Evolutionary conservation across 306 rosid genomes (phyloP).

Genomic region (Notholithocarpus densiflorus): DNA sequence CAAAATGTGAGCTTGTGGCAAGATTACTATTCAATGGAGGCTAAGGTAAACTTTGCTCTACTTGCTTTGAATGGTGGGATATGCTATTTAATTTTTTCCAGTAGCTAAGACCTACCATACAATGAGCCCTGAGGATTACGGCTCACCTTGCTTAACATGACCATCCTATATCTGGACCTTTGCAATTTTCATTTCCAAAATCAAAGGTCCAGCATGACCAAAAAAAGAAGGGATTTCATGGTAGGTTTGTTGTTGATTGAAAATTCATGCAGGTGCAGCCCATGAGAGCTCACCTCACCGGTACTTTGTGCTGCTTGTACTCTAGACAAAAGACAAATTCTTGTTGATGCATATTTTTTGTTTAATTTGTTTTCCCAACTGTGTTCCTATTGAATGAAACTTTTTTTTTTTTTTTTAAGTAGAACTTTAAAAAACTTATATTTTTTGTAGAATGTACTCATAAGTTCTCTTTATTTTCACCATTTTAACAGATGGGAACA

Average conservation of each 20-base stretch:
- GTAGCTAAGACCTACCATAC: neutral
- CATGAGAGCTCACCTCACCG: neutral
- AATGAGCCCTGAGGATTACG: neutral
- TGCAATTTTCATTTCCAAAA: neutral
- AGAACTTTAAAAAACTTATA: neutral
- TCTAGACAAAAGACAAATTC: neutral
- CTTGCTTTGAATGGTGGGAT: neutral
- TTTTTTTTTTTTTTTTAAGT: neutral
- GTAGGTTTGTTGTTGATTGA: neutral
- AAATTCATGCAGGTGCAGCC: neutral
- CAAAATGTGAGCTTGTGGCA: slow-evolving; percentile 76
- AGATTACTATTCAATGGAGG: slow-evolving; percentile 64
- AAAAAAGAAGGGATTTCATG: neutral
- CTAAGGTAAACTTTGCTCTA: slow-evolving; percentile 45
- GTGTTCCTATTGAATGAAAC: neutral
- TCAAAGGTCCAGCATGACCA: neutral
- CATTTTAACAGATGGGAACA: slow-evolving; percentile 73
- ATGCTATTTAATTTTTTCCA: neutral
- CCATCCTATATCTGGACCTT: neutral
- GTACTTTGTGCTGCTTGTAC: neutral
- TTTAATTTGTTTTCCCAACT: neutral
- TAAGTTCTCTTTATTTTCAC: neutral
- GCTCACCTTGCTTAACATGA: neutral
- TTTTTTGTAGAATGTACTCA: slow-evolving; percentile 1
- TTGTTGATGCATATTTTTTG: neutral